Evolutionary conservation across 2,329 filamentous ascomycete genomes (phyloP).

Genomic region (Thelonectria discophora): DNA sequence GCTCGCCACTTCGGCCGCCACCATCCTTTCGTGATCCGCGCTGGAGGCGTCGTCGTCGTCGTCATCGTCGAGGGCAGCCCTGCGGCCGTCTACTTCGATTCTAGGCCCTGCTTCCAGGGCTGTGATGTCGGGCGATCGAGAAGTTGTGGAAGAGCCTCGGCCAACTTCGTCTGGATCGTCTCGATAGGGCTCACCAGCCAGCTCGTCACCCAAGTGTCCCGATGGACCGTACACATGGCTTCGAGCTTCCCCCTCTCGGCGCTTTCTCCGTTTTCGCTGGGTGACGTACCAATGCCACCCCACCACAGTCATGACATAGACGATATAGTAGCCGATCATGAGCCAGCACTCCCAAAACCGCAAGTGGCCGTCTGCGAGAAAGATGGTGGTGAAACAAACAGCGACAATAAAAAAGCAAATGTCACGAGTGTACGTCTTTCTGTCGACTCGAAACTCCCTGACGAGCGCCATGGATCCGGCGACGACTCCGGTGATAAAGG

Average conservation of each 20-base stretch:
- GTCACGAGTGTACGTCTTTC: conserved; percentile 89
- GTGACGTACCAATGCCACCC: conserved; percentile 89
- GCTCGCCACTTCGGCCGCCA: conserved; percentile 84
- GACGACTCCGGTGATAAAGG: conserved; percentile 96
- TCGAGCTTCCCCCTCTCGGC: conserved; percentile 75
- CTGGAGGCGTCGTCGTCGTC: conserved; percentile 57
- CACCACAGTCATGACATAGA: conserved; percentile 90
- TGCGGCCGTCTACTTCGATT: conserved; percentile 56
- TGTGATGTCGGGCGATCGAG: conserved; percentile 49
- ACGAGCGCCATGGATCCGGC: conserved; percentile 97
- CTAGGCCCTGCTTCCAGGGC: conserved; percentile 56
- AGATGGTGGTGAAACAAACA: conserved; percentile 85
- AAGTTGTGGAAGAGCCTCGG: conserved; percentile 29
- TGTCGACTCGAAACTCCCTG: conserved; percentile 91
- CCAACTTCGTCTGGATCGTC: conserved; percentile 59
- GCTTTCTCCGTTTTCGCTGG: conserved; percentile 65
- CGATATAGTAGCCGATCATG: conserved; percentile 91
- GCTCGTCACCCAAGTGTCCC: conserved; percentile 61
- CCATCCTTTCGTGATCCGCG: conserved; percentile 67
- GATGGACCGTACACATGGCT: conserved; percentile 73
- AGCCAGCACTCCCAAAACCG: conserved; percentile 86
- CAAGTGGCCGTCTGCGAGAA: conserved; percentile 84
- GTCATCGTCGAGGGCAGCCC: conserved; percentile 47
- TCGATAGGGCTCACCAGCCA: conserved; percentile 68
- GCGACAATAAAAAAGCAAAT: conserved; percentile 91